These are phyloP conservation scores for Pseudopithomyces chartarum DNA, from an alignment of 2,329 filamentous ascomycete species.

Conservation along the genomic window DNA sequence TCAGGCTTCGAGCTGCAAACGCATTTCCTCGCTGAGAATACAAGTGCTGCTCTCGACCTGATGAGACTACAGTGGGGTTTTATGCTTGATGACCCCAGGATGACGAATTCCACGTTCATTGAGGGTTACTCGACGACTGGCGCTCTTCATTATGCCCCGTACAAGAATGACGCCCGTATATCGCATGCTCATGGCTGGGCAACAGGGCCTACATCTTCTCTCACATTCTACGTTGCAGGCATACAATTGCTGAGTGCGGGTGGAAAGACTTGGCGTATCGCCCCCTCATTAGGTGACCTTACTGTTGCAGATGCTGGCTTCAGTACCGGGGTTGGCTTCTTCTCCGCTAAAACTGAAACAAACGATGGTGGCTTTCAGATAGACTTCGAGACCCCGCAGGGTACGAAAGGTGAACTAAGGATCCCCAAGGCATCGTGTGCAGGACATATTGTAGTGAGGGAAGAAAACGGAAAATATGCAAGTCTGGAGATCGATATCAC, in stretches of 20 bases:
- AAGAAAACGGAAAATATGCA: slow-evolving; percentile 18
- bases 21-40: slow-evolving; percentile 49
- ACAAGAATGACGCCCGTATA: slow-evolving; percentile 54
- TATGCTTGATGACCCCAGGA: slow-evolving; percentile 59
- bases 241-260: slow-evolving; percentile 46
- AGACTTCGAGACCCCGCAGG: slow-evolving; percentile 36
- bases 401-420: slow-evolving; percentile 35
- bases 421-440: slow-evolving; percentile 26
- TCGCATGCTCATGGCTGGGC: slow-evolving; percentile 59
- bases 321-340: slow-evolving; percentile 43
- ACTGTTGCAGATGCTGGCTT: slow-evolving; percentile 46
- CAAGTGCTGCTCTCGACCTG: slow-evolving; percentile 48
- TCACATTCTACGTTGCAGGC: slow-evolving; percentile 51
- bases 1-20: slow-evolving; percentile 54
- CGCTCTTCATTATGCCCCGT: slow-evolving; percentile 55
- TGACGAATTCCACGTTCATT: slow-evolving; percentile 60
- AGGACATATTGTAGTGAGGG: slow-evolving; percentile 26
- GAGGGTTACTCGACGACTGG: slow-evolving; percentile 57
- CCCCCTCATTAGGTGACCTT: slow-evolving; percentile 44
- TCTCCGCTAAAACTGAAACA: slow-evolving; percentile 36
- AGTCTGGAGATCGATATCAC: slow-evolving; percentile 23
- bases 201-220: slow-evolving; percentile 53
- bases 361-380: slow-evolving; percentile 21
- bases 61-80: slow-evolving; percentile 59
- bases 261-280: slow-evolving; percentile 45